These are phyloP conservation scores for Colletotrichum gloeosporioides DNA, from an alignment of 2,329 filamentous ascomycete species.

Conservation along the genomic window DNA sequence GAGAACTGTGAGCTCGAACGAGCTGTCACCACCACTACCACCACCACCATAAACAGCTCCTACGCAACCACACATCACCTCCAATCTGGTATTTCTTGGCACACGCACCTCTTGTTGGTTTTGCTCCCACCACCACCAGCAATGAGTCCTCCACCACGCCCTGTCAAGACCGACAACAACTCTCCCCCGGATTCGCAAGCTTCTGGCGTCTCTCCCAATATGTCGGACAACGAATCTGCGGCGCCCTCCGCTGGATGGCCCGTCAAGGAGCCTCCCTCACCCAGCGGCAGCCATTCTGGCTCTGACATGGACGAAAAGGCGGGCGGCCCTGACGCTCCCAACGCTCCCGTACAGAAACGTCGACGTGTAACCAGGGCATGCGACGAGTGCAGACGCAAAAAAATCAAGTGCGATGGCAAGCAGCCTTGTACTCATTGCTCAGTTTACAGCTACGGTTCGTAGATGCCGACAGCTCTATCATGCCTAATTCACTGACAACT, in stretches of 20 bases:
- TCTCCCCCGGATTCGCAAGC: conserved; percentile 10
- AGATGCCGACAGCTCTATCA: background rate
- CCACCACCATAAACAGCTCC: conserved; percentile 20
- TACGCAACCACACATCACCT: conserved; percentile 18
- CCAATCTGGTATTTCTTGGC: background rate
- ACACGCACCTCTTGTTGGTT: background rate
- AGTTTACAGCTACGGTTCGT: conserved; percentile 94
- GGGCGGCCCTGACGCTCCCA: conserved; percentile 37
- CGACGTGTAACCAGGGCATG: conserved; percentile 81
- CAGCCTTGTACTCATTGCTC: conserved; percentile 95
- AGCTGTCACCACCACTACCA: background rate
- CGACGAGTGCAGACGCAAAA: conserved; percentile 83
- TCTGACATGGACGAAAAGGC: conserved; percentile 43
- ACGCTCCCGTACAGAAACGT: conserved; percentile 73
- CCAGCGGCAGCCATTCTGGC: conserved; percentile 49
- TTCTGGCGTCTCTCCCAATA: conserved; percentile 37
- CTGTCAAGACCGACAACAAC: conserved; percentile 20
- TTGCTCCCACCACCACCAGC: conserved; percentile 8
- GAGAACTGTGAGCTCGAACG: conserved; percentile 14
- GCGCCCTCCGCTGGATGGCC: conserved; percentile 40
- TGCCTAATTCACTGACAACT: conserved; percentile 25
- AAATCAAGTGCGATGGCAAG: conserved; percentile 88
- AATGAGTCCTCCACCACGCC: conserved; percentile 18
- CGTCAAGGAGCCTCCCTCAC: conserved; percentile 40
- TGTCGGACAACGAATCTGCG: conserved; percentile 50